Base-by-base conservation (phyloP, 768 basidiomycete species). In the Tylopilus vinaceipallidus region DNA sequence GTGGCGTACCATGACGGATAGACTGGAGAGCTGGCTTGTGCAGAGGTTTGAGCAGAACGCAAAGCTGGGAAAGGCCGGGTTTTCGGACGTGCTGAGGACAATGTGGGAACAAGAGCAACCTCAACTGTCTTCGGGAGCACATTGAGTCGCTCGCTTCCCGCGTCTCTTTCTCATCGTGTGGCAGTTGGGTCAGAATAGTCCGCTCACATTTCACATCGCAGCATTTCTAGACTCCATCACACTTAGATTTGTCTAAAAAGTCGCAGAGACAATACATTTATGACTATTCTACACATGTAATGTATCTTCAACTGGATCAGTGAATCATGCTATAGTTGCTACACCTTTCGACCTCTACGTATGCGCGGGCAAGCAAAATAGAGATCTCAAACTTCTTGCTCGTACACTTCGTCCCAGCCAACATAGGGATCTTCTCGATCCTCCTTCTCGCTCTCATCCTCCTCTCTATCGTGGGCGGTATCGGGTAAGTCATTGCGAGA, bases 11-110 rank as follows among this genome's bases (percentile, higher is more conserved):
- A 82, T 91, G 41, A 88, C 91, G 7, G 86, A 91, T 67, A 80
- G 82, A 56, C 74, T 98, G 34, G 95, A 98, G 73, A 75, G 74
- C 59, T 93, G 88, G 82, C 81, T 93, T 45, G 83, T 86, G 22
- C 84, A 94, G 69, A 79, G 93, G 50, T 97, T 98, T 58, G 86
- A 90, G 68, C 86, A 91, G 66, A 98, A 98, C 63, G 95, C 95
- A 3, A 88, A 87, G 42, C 72, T 88, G 29, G 95, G 95, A 45
- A 91, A 93, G 68, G 71, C 85, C 45, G 95, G 87, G 20, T 95
- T 98, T 69, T 89, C 91, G 37, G 89, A 92, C 62, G 93, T 98
- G 26, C 69, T 97, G 55, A 75, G 86, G 59, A 79, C 79, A 53
- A 66, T 95, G 64, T 84, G 85, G 83, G 88, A 91, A 59, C 75